Percentiles rank a stretch among this genome's conserved stretches.
Evolutionary conservation across 441 rosid genomes (phyloP).

Genomic region (Gossypium gossypioides): DNA sequence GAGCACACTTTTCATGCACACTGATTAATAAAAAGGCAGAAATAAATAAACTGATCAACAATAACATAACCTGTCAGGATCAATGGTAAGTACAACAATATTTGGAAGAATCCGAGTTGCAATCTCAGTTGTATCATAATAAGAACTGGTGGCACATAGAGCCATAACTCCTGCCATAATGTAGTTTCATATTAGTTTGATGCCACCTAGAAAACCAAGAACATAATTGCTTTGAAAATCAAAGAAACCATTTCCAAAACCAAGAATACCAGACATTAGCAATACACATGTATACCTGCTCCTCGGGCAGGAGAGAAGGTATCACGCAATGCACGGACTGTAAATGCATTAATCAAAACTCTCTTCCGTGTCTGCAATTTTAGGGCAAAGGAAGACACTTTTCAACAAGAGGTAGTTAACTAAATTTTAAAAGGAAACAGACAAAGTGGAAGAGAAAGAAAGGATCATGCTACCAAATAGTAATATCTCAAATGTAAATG

Average conservation of each 20-base stretch:
- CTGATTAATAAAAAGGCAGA: constrained; percentile 1
- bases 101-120: constrained; percentile 92
- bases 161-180: constrained; percentile 79
- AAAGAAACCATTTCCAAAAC: neutral
- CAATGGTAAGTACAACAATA: constrained; percentile 79
- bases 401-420: constrained; percentile 9
- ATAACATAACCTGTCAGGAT: constrained; percentile 70
- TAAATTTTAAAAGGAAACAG: neutral
- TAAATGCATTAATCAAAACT: constrained; percentile 95
- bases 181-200: constrained; percentile 6
- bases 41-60: constrained; percentile 5
- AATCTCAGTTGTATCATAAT: constrained; percentile 75
- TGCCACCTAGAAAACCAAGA: constrained; percentile 5
- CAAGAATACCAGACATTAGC: neutral
- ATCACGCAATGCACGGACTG: constrained; percentile 95
- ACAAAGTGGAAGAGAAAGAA: neutral
- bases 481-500: constrained; percentile 8
- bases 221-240: neutral
- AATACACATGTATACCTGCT: constrained; percentile 55
- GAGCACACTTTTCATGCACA: neutral
- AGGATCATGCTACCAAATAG: constrained; percentile 7
- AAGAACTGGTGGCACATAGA: constrained; percentile 85
- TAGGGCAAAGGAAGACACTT: constrained; percentile 18
- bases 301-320: constrained; percentile 97
- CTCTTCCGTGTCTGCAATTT: constrained; percentile 76